phyloP scores from a whole-genome alignment of 352 stramenopile species.

The Blastocystis sp. region DNA sequence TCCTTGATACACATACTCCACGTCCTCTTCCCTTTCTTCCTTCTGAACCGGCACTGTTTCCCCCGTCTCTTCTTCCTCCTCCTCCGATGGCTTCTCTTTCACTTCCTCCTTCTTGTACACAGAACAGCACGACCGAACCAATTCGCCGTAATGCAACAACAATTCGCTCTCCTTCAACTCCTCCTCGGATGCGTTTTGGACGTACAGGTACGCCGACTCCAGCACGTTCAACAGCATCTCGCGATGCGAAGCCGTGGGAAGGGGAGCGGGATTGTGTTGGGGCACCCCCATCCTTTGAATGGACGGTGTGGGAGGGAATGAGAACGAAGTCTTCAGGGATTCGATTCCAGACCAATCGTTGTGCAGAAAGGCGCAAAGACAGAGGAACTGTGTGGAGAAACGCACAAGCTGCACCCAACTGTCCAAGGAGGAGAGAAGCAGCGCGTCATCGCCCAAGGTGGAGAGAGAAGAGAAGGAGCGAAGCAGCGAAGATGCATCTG shows the following conservation, averaged over 20 bases:
- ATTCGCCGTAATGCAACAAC: background rate
- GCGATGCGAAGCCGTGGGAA: background rate
- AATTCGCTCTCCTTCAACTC: background rate
- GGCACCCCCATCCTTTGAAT: background rate
- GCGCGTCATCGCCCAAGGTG: background rate
- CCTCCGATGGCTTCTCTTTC: background rate
- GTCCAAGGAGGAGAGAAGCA: conserved; percentile 26
- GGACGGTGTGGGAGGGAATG: background rate
- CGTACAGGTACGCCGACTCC: background rate
- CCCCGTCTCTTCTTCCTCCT: background rate
- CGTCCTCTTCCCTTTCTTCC: background rate
- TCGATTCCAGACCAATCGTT: background rate
- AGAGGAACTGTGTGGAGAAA: background rate
- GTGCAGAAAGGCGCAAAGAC: background rate
- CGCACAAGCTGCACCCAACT: background rate
- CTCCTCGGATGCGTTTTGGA: background rate
- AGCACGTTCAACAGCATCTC: background rate
- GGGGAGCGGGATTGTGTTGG: background rate
- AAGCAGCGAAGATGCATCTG: background rate
- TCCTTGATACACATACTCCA: conserved; percentile 41
- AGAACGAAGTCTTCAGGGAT: conserved; percentile 1
- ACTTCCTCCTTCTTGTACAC: background rate
- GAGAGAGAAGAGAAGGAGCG: background rate
- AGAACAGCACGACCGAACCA: background rate
- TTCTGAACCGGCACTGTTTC: background rate